phyloP scores from a whole-genome alignment of 164 flowering plant genomes.

The Cinnamomum chago region DNA sequence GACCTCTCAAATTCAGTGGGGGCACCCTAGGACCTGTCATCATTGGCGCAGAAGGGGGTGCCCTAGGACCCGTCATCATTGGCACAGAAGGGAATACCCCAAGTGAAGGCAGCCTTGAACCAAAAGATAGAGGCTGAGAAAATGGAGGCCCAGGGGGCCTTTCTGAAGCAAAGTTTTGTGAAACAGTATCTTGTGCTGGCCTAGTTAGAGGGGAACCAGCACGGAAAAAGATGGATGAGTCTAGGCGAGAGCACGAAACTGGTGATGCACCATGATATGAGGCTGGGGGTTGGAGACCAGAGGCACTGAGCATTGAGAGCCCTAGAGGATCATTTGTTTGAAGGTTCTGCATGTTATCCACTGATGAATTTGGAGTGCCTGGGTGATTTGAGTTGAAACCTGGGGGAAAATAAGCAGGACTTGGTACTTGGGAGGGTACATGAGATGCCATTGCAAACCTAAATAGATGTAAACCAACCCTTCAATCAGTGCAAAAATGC shows the following conservation, averaged over 20 bases:
- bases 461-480: slow-evolving; percentile 6
- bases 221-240: slow-evolving; percentile 30
- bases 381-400: slow-evolving; percentile 53
- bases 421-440: slow-evolving; percentile 67
- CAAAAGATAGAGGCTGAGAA: slow-evolving; percentile 44
- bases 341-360: slow-evolving; percentile 61
- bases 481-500: slow-evolving; percentile 7
- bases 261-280: slow-evolving; percentile 26
- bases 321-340: slow-evolving; percentile 43
- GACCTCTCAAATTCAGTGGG: slow-evolving; percentile 19
- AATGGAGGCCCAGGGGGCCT: slow-evolving; percentile 51
- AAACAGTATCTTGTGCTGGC: slow-evolving; percentile 28
- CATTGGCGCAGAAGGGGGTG: slow-evolving; percentile 31
- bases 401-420: slow-evolving; percentile 48
- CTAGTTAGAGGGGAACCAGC: slow-evolving; percentile 26
- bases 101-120: slow-evolving; percentile 41
- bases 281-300: slow-evolving; percentile 32
- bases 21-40: slow-evolving; percentile 19
- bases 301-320: slow-evolving; percentile 30
- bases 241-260: slow-evolving; percentile 26
- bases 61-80: slow-evolving; percentile 10
- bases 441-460: slow-evolving; percentile 51
- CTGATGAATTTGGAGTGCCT: slow-evolving; percentile 34
- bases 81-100: slow-evolving; percentile 33
- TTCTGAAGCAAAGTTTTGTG: slow-evolving; percentile 33